Evolutionary conservation across 1,284 basidiomycete genomes (phyloP).

Genomic region (Polyporus tsugae): DNA sequence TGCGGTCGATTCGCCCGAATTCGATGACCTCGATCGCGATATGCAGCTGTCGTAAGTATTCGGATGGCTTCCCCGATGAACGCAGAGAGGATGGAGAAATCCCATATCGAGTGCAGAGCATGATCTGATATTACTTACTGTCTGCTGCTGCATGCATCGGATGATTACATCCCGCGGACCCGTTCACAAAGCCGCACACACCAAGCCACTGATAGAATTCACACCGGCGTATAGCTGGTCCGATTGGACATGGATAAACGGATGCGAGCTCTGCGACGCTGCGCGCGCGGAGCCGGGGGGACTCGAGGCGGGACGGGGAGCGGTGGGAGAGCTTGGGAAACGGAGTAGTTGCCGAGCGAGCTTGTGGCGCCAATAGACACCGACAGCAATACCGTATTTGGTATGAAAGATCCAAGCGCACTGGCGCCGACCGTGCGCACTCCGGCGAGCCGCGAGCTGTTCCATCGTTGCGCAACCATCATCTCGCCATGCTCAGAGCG

Average conservation of each 20-base stretch:
- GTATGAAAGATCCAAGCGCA: slow-evolving; percentile 25
- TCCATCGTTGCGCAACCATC: slow-evolving; percentile 19
- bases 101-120: not conserved
- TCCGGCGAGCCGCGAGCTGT: not conserved
- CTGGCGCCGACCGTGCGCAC: slow-evolving; percentile 13
- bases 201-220: not conserved
- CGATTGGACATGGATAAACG: not conserved
- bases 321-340: slow-evolving; percentile 1
- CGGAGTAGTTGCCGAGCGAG: slow-evolving; percentile 27
- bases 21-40: not conserved
- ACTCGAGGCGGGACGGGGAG: not conserved
- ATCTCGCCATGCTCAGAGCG: not conserved
- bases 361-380: slow-evolving; percentile 17
- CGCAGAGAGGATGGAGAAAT: not conserved
- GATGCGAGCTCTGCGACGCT: not conserved
- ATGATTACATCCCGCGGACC: slow-evolving; percentile 6
- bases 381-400: slow-evolving; percentile 7
- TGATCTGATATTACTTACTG: not conserved
- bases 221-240: not conserved
- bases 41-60: not conserved
- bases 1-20: not conserved
- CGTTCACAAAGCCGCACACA: not conserved
- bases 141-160: slow-evolving; percentile 12
- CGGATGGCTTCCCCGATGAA: not conserved
- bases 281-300: slow-evolving; percentile 10